A percentile compares a stretch with the other conserved stretches of the same genome.
These are phyloP conservation scores for Xylaria venustula DNA, from an alignment of 495 filamentous ascomycete genomes.

Conservation along the genomic window DNA sequence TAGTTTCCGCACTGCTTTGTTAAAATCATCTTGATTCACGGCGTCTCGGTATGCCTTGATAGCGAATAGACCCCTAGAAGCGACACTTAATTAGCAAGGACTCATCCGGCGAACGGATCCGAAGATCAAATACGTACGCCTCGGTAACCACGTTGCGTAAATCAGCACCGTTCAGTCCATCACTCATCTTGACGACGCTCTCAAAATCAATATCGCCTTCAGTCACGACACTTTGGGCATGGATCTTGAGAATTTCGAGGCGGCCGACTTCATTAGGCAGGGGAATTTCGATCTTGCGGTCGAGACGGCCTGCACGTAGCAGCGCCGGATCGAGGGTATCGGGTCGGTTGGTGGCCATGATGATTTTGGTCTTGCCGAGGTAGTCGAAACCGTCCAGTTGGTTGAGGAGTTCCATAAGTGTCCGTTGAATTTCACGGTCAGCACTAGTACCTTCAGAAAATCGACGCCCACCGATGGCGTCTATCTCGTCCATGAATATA, in stretches of 20 bases:
- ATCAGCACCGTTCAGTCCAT: slow-evolving; percentile 96
- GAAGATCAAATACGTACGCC: slow-evolving; percentile 65
- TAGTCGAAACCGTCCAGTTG: slow-evolving; percentile 99
- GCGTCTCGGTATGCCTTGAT: slow-evolving; percentile 97
- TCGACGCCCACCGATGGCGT: slow-evolving; percentile 94
- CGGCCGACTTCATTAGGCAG: slow-evolving; percentile 98
- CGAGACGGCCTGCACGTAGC: slow-evolving; percentile 87
- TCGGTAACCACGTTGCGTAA: slow-evolving; percentile 97
- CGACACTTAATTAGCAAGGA: slow-evolving; percentile 24
- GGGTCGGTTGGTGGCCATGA: slow-evolving; percentile 99
- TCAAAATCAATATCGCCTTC: slow-evolving; percentile 99
- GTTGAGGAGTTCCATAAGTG: slow-evolving; percentile 98
- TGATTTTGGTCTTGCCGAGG: slow-evolving; percentile 99
- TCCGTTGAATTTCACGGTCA: slow-evolving; percentile 98
- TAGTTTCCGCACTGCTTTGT: slow-evolving; percentile 96
- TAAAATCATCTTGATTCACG: slow-evolving; percentile 98
- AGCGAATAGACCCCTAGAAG: slow-evolving; percentile 78
- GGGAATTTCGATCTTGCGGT: slow-evolving; percentile 98
- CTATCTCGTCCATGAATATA: slow-evolving; percentile 99
- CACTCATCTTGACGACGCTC: slow-evolving; percentile 99
- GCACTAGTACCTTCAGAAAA: slow-evolving; percentile 99
- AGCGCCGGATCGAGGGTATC: slow-evolving; percentile 97
- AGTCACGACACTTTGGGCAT: slow-evolving; percentile 77
- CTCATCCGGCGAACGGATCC: not conserved
- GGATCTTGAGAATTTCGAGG: slow-evolving; percentile 98